phyloP scores from a whole-genome alignment of 495 filamentous ascomycete species.

The Aeminium ludgeri region DNA sequence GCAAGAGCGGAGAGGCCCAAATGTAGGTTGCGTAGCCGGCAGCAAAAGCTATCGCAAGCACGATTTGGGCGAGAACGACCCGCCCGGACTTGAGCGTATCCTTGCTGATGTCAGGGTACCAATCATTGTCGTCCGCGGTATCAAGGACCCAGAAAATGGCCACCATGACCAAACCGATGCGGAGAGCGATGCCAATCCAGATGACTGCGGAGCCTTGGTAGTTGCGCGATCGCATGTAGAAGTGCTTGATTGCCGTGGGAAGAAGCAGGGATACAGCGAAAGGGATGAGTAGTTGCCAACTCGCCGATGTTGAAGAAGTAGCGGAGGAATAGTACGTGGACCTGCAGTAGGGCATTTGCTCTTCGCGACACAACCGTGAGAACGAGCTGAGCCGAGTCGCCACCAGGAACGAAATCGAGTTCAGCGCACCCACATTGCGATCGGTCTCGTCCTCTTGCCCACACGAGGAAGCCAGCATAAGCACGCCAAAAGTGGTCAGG shows the following conservation, averaged over 20 bases:
- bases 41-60: conserved; percentile 49
- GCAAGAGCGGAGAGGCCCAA: conserved; percentile 20
- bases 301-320: conserved; percentile 78
- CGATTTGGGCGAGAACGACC: conserved; percentile 54
- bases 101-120: conserved; percentile 45
- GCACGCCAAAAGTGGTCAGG: conserved; percentile 68
- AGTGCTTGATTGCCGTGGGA: conserved; percentile 60
- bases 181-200: conserved; percentile 71
- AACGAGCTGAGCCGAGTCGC: conserved; percentile 71
- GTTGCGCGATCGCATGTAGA: conserved; percentile 57
- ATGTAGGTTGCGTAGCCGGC: conserved; percentile 31
- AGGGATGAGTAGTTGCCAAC: conserved; percentile 75
- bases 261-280: conserved; percentile 56
- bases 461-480: conserved; percentile 54
- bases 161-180: conserved; percentile 53
- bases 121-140: conserved; percentile 74
- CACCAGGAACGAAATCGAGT: conserved; percentile 67
- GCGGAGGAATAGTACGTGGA: conserved; percentile 92
- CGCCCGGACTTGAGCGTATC: conserved; percentile 57
- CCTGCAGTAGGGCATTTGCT: conserved; percentile 92
- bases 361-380: conserved; percentile 87
- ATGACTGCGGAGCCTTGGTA: conserved; percentile 69
- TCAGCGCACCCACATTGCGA: conserved; percentile 57
- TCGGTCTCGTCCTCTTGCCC: conserved; percentile 45
- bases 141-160: conserved; percentile 83